A percentile compares a stretch with the other conserved stretches of the same genome.
These are phyloP conservation scores for Lenzites betulinus DNA, from an alignment of 768 basidiomycete genomes.

Conservation along the genomic window DNA sequence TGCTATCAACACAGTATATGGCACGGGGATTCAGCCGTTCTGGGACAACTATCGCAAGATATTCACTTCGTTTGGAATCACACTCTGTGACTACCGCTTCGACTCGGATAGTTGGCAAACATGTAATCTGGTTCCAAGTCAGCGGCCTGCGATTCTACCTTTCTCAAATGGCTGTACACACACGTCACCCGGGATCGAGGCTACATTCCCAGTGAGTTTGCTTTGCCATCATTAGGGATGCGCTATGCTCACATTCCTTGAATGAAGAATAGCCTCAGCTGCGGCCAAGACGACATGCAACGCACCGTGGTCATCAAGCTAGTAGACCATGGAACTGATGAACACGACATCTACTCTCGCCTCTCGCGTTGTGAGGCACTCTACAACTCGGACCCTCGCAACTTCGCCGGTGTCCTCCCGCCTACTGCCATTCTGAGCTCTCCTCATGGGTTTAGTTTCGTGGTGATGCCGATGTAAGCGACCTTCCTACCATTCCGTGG, in stretches of 20 bases:
- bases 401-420: background rate
- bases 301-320: background rate
- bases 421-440: background rate
- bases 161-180: too few relatives aligned
- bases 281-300: background rate
- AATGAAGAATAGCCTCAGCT: background rate
- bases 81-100: too few relatives aligned
- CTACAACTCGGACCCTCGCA: background rate
- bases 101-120: too few relatives aligned
- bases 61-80: too few relatives aligned
- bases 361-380: background rate
- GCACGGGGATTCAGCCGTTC: too few relatives aligned
- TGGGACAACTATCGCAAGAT: too few relatives aligned
- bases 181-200: too few relatives aligned
- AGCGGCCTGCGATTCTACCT: too few relatives aligned
- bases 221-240: background rate
- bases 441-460: background rate
- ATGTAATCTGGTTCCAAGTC: too few relatives aligned
- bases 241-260: too few relatives aligned
- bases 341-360: background rate
- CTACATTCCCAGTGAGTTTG: background rate
- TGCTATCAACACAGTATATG: too few relatives aligned
- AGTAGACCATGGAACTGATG: background rate
- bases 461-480: slow-evolving; percentile 1
- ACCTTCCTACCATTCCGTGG: too few relatives aligned